phyloP scores from a whole-genome alignment of 1,284 basidiomycete genomes.

The Apiotrichum laibachii region DNA sequence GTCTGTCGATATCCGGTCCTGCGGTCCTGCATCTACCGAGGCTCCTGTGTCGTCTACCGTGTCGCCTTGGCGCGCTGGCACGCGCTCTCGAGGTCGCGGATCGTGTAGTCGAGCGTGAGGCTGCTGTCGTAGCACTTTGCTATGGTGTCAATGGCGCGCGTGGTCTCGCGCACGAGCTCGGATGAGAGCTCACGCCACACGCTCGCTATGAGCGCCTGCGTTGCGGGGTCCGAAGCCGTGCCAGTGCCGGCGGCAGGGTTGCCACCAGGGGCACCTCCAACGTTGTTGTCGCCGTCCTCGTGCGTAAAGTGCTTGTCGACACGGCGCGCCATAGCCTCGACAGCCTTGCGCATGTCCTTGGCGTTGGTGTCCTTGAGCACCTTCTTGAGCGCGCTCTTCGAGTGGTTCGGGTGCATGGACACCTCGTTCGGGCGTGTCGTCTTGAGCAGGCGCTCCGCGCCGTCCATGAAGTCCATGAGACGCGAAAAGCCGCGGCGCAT shows the following conservation, averaged over 20 bases:
- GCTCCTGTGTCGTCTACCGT: not conserved
- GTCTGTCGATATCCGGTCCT: not conserved
- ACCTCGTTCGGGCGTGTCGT: slow-evolving; percentile 79
- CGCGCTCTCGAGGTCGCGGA: slow-evolving; percentile 69
- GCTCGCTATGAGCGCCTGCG: slow-evolving; percentile 68
- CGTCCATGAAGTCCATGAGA: slow-evolving; percentile 91
- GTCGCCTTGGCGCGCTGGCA: slow-evolving; percentile 58
- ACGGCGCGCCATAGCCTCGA: slow-evolving; percentile 83
- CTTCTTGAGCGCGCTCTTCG: slow-evolving; percentile 73
- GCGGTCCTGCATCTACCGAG: not conserved
- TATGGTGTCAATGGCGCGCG: slow-evolving; percentile 66
- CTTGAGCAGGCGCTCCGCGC: slow-evolving; percentile 78
- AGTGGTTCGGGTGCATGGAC: slow-evolving; percentile 71
- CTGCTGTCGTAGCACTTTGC: slow-evolving; percentile 74
- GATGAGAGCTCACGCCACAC: slow-evolving; percentile 88
- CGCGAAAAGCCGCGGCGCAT: slow-evolving; percentile 81
- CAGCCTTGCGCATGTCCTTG: slow-evolving; percentile 79
- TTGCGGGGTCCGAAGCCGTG: slow-evolving; percentile 15
- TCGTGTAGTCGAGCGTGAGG: slow-evolving; percentile 68
- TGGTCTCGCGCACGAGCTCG: slow-evolving; percentile 69
- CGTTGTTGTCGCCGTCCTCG: slow-evolving; percentile 38
- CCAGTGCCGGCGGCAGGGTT: not conserved
- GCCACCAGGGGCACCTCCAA: not conserved
- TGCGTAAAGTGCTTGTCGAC: slow-evolving; percentile 87
- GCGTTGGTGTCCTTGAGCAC: slow-evolving; percentile 77